phyloP scores from a whole-genome alignment of 192 early-diverging fungal genomes.

The Linnemannia schmuckeri region DNA sequence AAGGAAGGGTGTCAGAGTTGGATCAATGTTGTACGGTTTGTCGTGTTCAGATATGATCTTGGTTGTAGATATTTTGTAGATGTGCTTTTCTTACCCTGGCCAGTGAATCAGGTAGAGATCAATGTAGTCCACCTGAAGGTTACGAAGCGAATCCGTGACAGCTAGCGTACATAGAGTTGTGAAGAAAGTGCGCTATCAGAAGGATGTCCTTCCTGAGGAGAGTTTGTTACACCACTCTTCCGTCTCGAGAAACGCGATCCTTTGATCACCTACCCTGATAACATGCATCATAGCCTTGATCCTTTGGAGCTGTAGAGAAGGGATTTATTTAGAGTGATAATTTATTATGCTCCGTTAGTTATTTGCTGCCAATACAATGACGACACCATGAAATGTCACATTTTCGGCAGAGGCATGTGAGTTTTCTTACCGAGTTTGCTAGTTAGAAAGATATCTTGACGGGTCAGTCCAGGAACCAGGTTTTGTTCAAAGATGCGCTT shows the following conservation, averaged over 20 bases:
- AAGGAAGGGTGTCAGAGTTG: neutral
- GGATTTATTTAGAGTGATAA: neutral
- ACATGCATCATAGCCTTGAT: conserved; percentile 76
- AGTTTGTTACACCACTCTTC: neutral
- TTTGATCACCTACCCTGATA: conserved; percentile 55
- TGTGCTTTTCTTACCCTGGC: conserved; percentile 67
- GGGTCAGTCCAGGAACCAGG: conserved; percentile 57
- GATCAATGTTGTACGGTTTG: neutral
- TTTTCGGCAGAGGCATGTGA: no score
- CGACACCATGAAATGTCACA: neutral
- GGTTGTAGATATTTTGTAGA: neutral
- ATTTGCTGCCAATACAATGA: neutral
- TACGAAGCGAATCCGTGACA: conserved; percentile 64
- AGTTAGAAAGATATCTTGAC: conserved; percentile 77
- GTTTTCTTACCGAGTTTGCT: conserved; percentile 70
- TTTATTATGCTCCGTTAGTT: neutral
- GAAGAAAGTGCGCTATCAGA: neutral
- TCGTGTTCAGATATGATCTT: neutral
- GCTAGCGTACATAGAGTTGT: conserved; percentile 43
- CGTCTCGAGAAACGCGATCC: no score
- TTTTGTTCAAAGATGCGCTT: conserved; percentile 61
- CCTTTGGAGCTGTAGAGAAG: conserved; percentile 64
- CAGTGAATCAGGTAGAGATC: conserved; percentile 86
- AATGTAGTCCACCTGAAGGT: conserved; percentile 76
- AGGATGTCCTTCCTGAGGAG: neutral